Conservation (phyloP, 2,329 filamentous ascomycete species). For the Trichoderma sp. region DNA sequence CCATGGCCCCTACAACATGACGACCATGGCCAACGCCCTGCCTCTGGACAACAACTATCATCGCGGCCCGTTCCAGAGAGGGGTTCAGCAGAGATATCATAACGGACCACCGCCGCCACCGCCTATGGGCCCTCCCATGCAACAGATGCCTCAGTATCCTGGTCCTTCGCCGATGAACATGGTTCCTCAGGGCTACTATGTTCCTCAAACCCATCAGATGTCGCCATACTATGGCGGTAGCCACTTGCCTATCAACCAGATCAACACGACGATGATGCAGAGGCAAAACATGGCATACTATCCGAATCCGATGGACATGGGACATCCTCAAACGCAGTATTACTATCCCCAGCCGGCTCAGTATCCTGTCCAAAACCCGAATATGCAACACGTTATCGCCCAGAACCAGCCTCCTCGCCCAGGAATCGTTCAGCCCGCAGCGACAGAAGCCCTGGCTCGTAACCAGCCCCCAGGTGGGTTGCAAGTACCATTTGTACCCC, state of each 20-base stretch:
- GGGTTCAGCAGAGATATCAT: slow-evolving; percentile 42
- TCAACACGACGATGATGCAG: slow-evolving; percentile 41
- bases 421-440: slow-evolving; percentile 34
- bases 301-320: slow-evolving; percentile 49
- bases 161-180: slow-evolving; percentile 46
- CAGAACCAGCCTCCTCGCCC: slow-evolving; percentile 43
- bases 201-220: slow-evolving; percentile 50
- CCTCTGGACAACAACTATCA: slow-evolving; percentile 48
- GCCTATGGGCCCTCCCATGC: slow-evolving; percentile 44
- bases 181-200: slow-evolving; percentile 51
- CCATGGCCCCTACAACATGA: slow-evolving; percentile 52
- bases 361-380: slow-evolving; percentile 42
- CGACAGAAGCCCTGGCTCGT: slow-evolving; percentile 29
- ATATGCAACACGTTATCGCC: slow-evolving; percentile 41
- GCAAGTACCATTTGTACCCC: background rate
- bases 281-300: slow-evolving; percentile 51
- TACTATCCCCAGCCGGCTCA: slow-evolving; percentile 50
- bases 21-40: slow-evolving; percentile 48
- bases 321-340: slow-evolving; percentile 47
- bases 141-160: slow-evolving; percentile 48
- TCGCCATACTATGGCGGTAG: slow-evolving; percentile 49
- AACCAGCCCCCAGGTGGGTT: background rate
- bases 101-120: slow-evolving; percentile 45
- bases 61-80: slow-evolving; percentile 44
- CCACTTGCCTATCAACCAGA: slow-evolving; percentile 46